Evolutionary conservation across 192 early-diverging fungal genomes (phyloP), one percentile per base, ranked within the genome.

Genomic region (Chytriomyces hyalinus): DNA sequence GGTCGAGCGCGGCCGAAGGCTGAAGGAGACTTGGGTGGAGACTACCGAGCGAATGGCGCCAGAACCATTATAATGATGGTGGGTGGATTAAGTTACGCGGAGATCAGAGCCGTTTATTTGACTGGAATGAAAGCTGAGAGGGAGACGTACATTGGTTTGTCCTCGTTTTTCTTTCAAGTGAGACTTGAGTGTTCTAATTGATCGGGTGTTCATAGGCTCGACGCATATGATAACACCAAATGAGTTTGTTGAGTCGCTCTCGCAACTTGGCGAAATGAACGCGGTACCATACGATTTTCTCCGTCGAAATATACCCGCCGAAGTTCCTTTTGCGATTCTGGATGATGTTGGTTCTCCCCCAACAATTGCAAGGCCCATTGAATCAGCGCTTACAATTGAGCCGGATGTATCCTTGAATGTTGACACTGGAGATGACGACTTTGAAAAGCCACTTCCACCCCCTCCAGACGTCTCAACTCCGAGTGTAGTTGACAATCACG

Each of bases 141-240:
- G 44, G 78, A 79, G 51, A 51, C 74, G 47, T 67, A 45, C 43
- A 60, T 79, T 47, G 78, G 78, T 79, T 17, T 62, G 61, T 48
- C 49, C 7, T 62, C 24, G 10, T 48, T 65, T 65, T 26, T 65
- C 0, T 65, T 47, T 9, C 22, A 11, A 17, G n/a, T 24, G 15
- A 28, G 3, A 24, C 11, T 64, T 67, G 46, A 3, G 1, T 13
- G 13, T 36, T 67, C 62, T 15, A 0, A 24, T 10, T 15, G 26
- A 64, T 46, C 13, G 13, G 44, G 28, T 0, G 6, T 13, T 24
- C 9, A 13, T 20, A 73, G 71, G 71, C 10, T 73, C 71, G 15
- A 73, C 71, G 3, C 59, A 73, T 8, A 73, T 73, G 28, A 11
- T 73, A 13, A 43, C 53, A 28, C 15, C 71, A n/a, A 45, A 73